Percentiles rank a stretch among this genome's conserved stretches.
phyloP scores from a whole-genome alignment of 352 stramenopile genomes.

The Pythium aristosporum region DNA sequence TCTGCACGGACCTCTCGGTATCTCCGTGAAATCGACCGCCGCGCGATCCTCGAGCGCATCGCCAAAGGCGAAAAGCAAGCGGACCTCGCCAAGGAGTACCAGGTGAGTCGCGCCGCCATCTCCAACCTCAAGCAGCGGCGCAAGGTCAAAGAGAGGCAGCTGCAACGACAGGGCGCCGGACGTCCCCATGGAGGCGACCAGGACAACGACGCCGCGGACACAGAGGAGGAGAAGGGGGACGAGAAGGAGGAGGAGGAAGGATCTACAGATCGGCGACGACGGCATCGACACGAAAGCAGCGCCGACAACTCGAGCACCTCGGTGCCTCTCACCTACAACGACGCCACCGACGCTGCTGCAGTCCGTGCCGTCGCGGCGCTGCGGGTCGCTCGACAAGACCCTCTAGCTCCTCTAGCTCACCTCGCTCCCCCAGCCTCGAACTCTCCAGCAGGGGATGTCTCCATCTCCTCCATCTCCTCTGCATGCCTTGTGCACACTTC shows the following conservation, averaged over 20 bases:
- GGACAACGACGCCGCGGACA: not conserved
- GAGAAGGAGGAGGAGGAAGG: not conserved
- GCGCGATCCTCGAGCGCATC: constrained; percentile 46
- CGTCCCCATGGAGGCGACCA: not conserved
- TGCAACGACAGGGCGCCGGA: not conserved
- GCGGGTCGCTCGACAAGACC: not conserved
- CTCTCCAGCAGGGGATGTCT: not conserved
- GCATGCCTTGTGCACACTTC: not conserved
- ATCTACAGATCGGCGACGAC: not conserved
- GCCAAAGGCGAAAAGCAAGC: constrained; percentile 57
- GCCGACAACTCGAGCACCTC: not conserved
- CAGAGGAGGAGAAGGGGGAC: not conserved
- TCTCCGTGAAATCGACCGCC: constrained; percentile 53
- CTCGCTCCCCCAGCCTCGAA: not conserved
- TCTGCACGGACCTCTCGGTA: constrained; percentile 35
- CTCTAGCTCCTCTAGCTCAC: not conserved
- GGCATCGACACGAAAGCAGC: not conserved
- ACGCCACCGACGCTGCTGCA: not conserved
- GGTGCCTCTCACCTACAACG: not conserved
- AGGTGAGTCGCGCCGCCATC: constrained; percentile 56
- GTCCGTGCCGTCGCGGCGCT: not conserved
- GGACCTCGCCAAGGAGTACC: constrained; percentile 57
- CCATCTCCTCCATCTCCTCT: not conserved
- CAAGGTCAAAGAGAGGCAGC: constrained; percentile 2
- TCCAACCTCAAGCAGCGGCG: constrained; percentile 56